Base-by-base conservation (phyloP, 257 asterid genomes). In the Prunella vulgaris region DNA sequence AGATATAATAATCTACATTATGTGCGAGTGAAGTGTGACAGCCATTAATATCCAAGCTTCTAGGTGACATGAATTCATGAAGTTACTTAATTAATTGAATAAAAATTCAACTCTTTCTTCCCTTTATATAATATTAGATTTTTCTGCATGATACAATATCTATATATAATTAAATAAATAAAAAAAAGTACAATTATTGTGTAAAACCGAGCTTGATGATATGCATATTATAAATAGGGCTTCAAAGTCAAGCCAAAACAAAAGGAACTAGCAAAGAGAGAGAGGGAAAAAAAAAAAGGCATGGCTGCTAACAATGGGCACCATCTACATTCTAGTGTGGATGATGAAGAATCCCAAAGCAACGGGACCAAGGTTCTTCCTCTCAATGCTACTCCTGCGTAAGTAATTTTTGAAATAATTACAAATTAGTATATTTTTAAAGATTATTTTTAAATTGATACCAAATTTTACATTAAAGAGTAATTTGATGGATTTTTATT, bases 281-380 rank as follows among this genome's bases (percentile, higher is more conserved):
- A n/a, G n/a, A n/a, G n/a, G n/a, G n/a, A n/a, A 70, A 14, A 61
- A 20, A 12, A 3, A 7, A 4, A 58, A 7, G 30, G 10, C 5
- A 87, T 87, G 90, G 89, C 80, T 63, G 59, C 83, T 14, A 42
- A 42, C 33, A 52, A 28, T 60, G 78, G 78, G 37, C 38, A 60
- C 42, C 71, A 63, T 44, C 48, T 71, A 10, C 52, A 53, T 14
- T 68, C 60, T 10, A 73, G 62, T 7, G 64, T 61, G 35, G 68
- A 79, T 64, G 89, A 88, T 60, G 87, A 81, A 75, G 96, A 81
- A 65, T 74, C 60, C 79, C 83, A 75, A 18, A 71, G 24, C 51
- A 25, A n/a, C 14, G 83, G 81, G 37, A 71, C 13, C 60, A 82
- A 73, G 63, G 68, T 84, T 74, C 85, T 78, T 68, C 87, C 87